Conservation (phyloP, 2,329 filamentous ascomycete genomes). For the Ophiostoma ulmi region DNA sequence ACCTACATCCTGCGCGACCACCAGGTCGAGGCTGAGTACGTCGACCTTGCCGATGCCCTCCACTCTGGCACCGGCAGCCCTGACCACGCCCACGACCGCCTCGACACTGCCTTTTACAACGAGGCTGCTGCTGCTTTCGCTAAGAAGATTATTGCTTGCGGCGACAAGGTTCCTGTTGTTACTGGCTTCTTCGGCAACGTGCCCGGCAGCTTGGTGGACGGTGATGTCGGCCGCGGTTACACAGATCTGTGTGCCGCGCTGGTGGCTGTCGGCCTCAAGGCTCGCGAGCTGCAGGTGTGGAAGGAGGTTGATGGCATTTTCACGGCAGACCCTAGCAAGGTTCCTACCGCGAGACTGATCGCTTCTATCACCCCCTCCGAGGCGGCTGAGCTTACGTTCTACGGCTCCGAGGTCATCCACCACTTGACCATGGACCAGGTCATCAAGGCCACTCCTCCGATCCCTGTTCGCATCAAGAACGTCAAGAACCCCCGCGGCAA, state of each 20-base stretch:
- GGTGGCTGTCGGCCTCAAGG: conserved; percentile 80
- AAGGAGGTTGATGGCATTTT: conserved; percentile 78
- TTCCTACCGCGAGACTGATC: conserved; percentile 87
- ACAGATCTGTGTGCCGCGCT: conserved; percentile 93
- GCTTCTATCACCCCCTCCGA: conserved; percentile 86
- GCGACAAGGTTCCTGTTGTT: conserved; percentile 60
- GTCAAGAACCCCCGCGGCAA: conserved; percentile 77
- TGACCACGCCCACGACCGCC: conserved; percentile 39
- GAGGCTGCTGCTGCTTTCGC: conserved; percentile 56
- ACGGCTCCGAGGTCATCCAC: conserved; percentile 94
- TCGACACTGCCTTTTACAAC: conserved; percentile 67
- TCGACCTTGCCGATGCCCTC: conserved; percentile 65
- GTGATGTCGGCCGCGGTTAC: conserved; percentile 88
- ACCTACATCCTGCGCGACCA: conserved; percentile 72
- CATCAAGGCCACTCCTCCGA: conserved; percentile 71
- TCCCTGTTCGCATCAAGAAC: conserved; percentile 86
- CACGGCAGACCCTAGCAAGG: conserved; percentile 71
- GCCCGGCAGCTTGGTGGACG: conserved; percentile 60
- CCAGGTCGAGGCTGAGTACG: conserved; percentile 79
- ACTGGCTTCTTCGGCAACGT: conserved; percentile 96
- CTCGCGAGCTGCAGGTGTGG: conserved; percentile 91
- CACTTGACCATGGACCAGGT: conserved; percentile 98
- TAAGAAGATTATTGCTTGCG: conserved; percentile 61
- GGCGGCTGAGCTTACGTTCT: conserved; percentile 91
- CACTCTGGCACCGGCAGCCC: conserved; percentile 20